Percentiles rank a stretch among this genome's conserved stretches.
Evolutionary conservation across 1,139 yeast species (phyloP).

Genomic region (Taphrina pruni): DNA sequence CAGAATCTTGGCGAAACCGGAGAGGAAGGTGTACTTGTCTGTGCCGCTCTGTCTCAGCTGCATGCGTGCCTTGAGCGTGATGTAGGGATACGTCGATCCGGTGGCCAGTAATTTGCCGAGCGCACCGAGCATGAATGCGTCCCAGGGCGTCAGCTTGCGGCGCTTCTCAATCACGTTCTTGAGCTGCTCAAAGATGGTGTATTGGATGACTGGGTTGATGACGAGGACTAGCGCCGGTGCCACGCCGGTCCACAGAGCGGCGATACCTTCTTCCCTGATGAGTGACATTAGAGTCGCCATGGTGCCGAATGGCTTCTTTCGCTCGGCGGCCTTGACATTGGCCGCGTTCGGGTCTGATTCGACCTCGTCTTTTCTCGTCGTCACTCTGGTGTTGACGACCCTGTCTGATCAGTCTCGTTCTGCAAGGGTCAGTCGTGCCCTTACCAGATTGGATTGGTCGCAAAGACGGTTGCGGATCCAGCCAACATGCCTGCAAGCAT

Average conservation of each 20-base stretch:
- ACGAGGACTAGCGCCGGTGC: constrained; percentile 84
- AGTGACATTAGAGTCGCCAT: constrained; percentile 66
- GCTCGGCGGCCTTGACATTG: constrained; percentile 34
- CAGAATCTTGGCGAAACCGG: constrained; percentile 59
- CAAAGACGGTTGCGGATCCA: constrained; percentile 81
- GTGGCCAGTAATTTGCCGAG: constrained; percentile 88
- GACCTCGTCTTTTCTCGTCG: constrained; percentile 43
- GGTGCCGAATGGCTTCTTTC: constrained; percentile 53
- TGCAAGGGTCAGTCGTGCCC: neutral
- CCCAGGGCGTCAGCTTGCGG: constrained; percentile 58
- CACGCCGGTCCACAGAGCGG: constrained; percentile 73
- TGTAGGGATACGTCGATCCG: constrained; percentile 84
- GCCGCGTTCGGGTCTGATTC: constrained; percentile 38
- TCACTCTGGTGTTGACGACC: constrained; percentile 47
- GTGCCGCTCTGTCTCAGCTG: constrained; percentile 63
- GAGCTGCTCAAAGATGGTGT: constrained; percentile 87
- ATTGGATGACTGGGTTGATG: constrained; percentile 86
- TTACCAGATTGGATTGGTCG: constrained; percentile 94
- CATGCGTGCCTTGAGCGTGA: constrained; percentile 86
- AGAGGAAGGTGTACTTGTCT: constrained; percentile 48
- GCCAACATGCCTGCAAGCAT: constrained; percentile 83
- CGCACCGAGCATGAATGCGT: constrained; percentile 88
- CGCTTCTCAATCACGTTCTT: constrained; percentile 67
- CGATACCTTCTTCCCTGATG: constrained; percentile 70
- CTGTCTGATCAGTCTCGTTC: constrained; percentile 66